Base-by-base conservation (phyloP, 208 protist genomes). In the Acanthamoeba sp. region DNA sequence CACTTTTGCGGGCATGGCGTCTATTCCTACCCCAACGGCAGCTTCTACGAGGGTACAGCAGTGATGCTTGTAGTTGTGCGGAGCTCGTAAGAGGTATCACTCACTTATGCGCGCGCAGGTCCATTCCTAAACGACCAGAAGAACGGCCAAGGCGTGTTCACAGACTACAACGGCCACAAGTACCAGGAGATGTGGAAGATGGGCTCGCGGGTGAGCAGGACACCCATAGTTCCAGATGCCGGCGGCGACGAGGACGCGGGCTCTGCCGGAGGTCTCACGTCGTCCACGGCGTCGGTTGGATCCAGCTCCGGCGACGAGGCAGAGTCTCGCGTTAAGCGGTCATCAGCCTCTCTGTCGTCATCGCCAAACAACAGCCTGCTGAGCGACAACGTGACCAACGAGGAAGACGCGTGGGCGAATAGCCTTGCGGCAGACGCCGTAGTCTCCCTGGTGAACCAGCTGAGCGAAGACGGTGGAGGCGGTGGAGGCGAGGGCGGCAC, bases 41-140 rank as follows among this genome's bases (percentile, higher is more conserved):
- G 32, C 84, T 45, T 1, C 45, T 91, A 66, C 10, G 84, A 91
- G 32, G 84, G 45, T 42, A 69, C 55, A 32, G 5, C 73, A 42
- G 38, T 22, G 7, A 36, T 84, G 3, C 6, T 55, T 10, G 2
- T 22, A 32, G 4, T 55, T 84, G n/a, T 69, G 20, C n/a, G 12
- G 55, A n/a, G n/a, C 14, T 20, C 5, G 36, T 85, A 45, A 3
- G 9, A 76, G 22, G 10, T 18, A 7, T 12, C 3, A 32, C 42
- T 85, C 12, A 85, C 27, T 34, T 85, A 22, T 57, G 4, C 34
- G 20, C 66, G 18, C 36, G 18, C 40, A 52, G 76, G 76, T 2
- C 27, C 36, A 85, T 85, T 85, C 42, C 76, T 85, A 7, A 42
- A 85, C 27, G 76, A 85, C 36, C 76, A 85, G 42, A 85, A 85